Conservation (phyloP, 768 basidiomycete genomes). For the Podaxis sp. region DNA sequence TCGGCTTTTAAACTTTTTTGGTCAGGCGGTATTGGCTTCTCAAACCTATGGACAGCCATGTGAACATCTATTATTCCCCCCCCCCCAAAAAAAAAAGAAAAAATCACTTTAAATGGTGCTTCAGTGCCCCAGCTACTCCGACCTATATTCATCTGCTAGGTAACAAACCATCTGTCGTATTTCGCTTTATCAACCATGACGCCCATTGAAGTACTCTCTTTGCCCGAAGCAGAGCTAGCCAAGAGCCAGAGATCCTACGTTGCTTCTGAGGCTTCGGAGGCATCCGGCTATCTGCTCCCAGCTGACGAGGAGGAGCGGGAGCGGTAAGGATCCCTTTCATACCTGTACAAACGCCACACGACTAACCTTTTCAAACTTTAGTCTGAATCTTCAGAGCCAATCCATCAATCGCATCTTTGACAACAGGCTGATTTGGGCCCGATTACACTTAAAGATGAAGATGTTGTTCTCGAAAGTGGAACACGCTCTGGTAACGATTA, state of each 20-base stretch:
- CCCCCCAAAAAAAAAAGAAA: no score
- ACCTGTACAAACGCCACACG: no score
- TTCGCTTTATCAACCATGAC: background rate
- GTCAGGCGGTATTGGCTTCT: no score
- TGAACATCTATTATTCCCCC: no score
- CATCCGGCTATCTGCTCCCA: background rate
- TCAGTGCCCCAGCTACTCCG: no score
- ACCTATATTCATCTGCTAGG: no score
- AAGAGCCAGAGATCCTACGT: background rate
- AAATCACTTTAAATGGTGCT: no score
- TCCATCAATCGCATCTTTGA: background rate
- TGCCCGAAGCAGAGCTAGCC: background rate
- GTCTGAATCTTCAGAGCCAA: background rate
- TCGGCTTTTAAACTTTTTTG: no score
- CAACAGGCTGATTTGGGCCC: conserved; percentile 10
- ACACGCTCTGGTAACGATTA: conserved; percentile 7
- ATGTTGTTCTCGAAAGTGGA: conserved; percentile 12
- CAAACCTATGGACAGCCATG: no score
- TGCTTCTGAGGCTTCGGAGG: background rate
- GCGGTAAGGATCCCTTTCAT: background rate
- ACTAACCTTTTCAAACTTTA: background rate
- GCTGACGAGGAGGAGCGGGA: conserved; percentile 4
- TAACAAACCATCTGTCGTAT: no score
- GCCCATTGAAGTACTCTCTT: background rate
- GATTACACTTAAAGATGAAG: conserved; percentile 3